phyloP scores from a whole-genome alignment of 2,329 filamentous ascomycete species.

The Pestalotiopsis sp. region DNA sequence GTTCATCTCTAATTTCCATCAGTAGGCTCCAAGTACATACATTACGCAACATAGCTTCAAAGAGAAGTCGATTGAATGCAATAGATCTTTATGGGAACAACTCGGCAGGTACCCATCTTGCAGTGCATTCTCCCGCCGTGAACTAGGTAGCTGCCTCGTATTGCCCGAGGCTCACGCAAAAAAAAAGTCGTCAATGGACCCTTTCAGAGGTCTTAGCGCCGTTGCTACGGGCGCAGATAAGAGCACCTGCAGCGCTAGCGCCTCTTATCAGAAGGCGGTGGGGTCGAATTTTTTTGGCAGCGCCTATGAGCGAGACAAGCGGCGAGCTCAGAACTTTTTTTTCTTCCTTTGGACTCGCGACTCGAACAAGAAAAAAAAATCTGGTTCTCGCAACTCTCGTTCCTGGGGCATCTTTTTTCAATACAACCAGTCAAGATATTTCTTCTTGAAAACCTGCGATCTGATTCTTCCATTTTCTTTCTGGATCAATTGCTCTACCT shows the following conservation, averaged over 20 bases:
- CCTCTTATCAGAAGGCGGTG: conserved; percentile 12
- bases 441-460: neutral
- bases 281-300: conserved; percentile 9
- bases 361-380: neutral
- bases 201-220: neutral
- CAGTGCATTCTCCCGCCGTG: too few relatives aligned
- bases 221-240: conserved; percentile 10
- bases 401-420: neutral
- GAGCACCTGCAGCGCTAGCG: conserved; percentile 10
- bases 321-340: conserved; percentile 13
- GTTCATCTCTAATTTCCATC: neutral
- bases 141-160: neutral
- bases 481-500: neutral
- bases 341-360: conserved; percentile 7
- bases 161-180: neutral
- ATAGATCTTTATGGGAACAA: too few relatives aligned
- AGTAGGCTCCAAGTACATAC: neutral
- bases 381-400: neutral
- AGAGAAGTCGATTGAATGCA: too few relatives aligned
- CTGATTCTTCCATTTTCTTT: neutral
- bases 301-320: neutral
- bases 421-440: neutral
- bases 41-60: too few relatives aligned
- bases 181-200: neutral
- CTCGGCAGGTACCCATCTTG: too few relatives aligned